These are phyloP conservation scores for Lodderomyces theae DNA, from an alignment of 1,139 yeast genomes.

Conservation along the genomic window DNA sequence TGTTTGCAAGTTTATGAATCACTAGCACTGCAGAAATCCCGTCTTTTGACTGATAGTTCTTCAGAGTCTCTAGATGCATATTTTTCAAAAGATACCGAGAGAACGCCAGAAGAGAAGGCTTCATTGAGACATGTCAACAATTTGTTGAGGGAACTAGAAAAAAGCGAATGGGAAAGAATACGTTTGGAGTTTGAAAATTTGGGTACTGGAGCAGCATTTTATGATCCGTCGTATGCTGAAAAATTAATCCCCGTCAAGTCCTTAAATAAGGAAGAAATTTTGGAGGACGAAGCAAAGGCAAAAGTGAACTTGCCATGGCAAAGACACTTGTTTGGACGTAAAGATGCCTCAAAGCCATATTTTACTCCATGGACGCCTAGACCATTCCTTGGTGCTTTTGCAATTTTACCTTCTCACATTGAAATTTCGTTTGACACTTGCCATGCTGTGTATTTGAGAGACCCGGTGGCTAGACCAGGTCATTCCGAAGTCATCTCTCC, in stretches of 20 bases:
- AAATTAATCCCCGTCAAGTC: constrained; percentile 47
- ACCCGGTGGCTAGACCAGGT: constrained; percentile 97
- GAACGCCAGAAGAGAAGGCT: constrained; percentile 35
- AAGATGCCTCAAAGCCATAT: constrained; percentile 72
- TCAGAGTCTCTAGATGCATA: constrained; percentile 20
- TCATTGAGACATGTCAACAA: constrained; percentile 50
- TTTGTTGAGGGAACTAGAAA: constrained; percentile 52
- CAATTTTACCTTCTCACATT: constrained; percentile 86
- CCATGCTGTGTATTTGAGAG: constrained; percentile 92
- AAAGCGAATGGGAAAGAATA: constrained; percentile 48
- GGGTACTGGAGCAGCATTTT: constrained; percentile 3
- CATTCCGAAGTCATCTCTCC: constrained; percentile 95
- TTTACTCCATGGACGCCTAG: constrained; percentile 98
- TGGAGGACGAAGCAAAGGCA: constrained; percentile 54
- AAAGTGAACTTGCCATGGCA: constrained; percentile 70
- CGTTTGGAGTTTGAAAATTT: constrained; percentile 42
- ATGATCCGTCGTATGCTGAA: constrained; percentile 49
- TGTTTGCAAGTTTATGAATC: constrained; percentile 30
- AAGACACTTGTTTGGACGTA: constrained; percentile 71
- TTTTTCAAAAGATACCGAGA: constrained; percentile 37
- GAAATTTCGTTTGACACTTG: constrained; percentile 89
- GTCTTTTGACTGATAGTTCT: constrained; percentile 14
- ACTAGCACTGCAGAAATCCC: constrained; percentile 28
- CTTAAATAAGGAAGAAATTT: constrained; percentile 51
- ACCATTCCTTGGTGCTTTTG: constrained; percentile 89